phyloP scores from a whole-genome alignment of 306 rosid genomes.

The Trifolium subterraneum region DNA sequence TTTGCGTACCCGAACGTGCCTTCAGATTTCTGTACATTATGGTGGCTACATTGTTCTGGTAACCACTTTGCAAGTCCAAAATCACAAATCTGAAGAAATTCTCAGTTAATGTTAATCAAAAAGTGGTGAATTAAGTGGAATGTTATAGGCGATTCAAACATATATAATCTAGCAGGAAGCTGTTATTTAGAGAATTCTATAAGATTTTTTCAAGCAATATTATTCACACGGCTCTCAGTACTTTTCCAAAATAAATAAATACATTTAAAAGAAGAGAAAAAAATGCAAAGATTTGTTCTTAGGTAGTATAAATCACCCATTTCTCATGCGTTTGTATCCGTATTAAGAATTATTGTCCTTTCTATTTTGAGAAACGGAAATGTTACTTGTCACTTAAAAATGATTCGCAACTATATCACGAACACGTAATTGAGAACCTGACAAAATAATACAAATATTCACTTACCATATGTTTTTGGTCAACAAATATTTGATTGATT shows the following conservation, averaged over 20 bases:
- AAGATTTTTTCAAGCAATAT: background rate
- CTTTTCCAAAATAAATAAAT: background rate
- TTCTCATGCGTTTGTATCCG: background rate
- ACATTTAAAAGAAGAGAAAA: background rate
- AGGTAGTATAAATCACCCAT: background rate
- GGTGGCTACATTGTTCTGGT: conserved; percentile 71
- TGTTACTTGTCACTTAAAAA: background rate
- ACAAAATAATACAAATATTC: background rate
- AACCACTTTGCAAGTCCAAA: conserved; percentile 96
- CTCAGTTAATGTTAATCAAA: background rate
- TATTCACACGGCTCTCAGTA: background rate
- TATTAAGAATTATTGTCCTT: background rate
- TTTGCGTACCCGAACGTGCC: conserved; percentile 82
- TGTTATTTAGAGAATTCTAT: background rate
- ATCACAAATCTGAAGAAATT: conserved; percentile 77
- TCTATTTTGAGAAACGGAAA: background rate
- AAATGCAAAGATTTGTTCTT: background rate
- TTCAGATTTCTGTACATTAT: conserved; percentile 68
- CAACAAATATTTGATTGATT: background rate
- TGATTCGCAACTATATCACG: background rate
- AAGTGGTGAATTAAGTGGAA: background rate
- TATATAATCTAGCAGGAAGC: background rate
- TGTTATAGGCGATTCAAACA: background rate
- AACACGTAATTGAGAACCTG: background rate
- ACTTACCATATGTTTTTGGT: background rate